Base-by-base conservation (phyloP, 768 basidiomycete species). In the Lentinus tigrinus region DNA sequence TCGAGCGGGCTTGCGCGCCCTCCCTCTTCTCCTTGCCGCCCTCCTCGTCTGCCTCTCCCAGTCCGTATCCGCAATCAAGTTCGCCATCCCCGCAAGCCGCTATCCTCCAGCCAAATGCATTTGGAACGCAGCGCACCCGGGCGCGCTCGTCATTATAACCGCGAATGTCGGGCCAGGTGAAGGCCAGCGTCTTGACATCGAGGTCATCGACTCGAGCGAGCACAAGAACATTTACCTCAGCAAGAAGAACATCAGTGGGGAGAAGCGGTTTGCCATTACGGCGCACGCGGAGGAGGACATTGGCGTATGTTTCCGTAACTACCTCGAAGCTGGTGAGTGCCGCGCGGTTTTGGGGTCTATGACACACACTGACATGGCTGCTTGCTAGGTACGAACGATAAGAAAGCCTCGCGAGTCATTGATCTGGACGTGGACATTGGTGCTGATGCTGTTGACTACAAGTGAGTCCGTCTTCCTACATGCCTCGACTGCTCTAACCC, bases 341-440 rank as follows among this genome's bases (percentile, higher is more conserved):
- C n/a, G 21, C 52, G 27, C 27, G 39, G 1, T 7, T 19, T 2
- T 3, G n/a, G 37, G 16, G n/a, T 16, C n/a, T 26, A 13, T 17
- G 9, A 17, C 19, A 36, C 7, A 1, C 31, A 6, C 34, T 24
- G 3, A 16, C 14, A 47, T 47, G n/a, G n/a, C n/a, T n/a, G 27
- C 14, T 37, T 54, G n/a, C 9, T 56, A 87, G 85, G 78, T 19
- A 72, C 81, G 46, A 78, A 80, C 24, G 74, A 85, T 51, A 77
- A 76, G 3, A 67, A 73, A 31, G 80, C 81, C 54, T 73, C 77
- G 39, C 82, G 93, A 16, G 82, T 90, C 39, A 73, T 99, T 60
- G 96, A 99, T 77, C 76, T 98, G 57, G 97, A 99, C 69, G 84
- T 98, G 37, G 97, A 99, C 69, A 95, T 99, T 71, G 97, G 97